Evolutionary conservation across 495 filamentous ascomycete species (phyloP).

Genomic region (Talaromyces borbonicus): DNA sequence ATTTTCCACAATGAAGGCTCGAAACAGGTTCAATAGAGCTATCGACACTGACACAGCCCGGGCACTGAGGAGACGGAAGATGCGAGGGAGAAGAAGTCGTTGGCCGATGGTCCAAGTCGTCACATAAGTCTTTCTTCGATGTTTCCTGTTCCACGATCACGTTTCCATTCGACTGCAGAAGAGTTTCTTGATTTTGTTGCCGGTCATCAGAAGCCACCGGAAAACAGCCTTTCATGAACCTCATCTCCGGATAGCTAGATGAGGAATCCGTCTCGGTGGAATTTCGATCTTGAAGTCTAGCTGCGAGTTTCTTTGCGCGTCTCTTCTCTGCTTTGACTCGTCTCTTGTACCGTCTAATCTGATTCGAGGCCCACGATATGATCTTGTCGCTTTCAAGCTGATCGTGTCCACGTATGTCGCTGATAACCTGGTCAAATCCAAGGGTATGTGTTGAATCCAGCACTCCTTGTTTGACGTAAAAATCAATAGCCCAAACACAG

Average conservation of each 20-base stretch:
- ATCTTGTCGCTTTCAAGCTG: not conserved
- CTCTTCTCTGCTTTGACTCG: not conserved
- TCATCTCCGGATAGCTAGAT: not conserved
- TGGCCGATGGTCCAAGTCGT: not conserved
- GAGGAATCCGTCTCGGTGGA: not conserved
- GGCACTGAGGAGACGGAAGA: not conserved
- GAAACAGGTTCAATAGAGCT: no score
- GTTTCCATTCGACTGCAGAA: not conserved
- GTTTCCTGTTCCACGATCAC: not conserved
- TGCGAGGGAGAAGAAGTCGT: not conserved
- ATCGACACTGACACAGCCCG: no score
- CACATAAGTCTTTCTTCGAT: no score
- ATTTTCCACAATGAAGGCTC: no score
- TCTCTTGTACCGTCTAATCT: not conserved
- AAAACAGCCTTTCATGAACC: not conserved
- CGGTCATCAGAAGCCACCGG: no score
- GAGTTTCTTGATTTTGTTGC: not conserved
- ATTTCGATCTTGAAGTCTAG: not conserved
- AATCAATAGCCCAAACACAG: slow-evolving; percentile 2
- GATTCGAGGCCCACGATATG: not conserved
- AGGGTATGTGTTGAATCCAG: slow-evolving; percentile 1
- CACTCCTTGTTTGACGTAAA: not conserved
- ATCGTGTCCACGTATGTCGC: not conserved
- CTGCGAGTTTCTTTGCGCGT: not conserved
- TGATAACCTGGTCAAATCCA: slow-evolving; percentile 4